phyloP scores from a whole-genome alignment of 768 basidiomycete genomes.

The Asterophora lycoperdoides region DNA sequence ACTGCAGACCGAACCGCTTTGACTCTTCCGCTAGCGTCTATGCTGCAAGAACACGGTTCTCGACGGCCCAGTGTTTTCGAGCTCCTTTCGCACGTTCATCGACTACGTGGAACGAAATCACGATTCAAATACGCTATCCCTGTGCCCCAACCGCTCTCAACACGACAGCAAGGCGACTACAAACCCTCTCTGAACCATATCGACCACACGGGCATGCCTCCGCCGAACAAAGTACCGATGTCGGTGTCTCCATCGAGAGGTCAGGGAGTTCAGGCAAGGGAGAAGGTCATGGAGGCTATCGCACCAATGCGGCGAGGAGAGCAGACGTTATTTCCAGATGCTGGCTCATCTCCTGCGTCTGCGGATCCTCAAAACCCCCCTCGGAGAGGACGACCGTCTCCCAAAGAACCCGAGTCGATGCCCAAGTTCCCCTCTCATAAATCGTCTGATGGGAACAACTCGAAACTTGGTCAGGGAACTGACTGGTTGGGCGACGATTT shows the following conservation, averaged over 20 bases:
- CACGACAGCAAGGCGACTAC: constrained; percentile 29
- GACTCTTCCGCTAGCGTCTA: constrained; percentile 55
- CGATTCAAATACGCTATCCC: constrained; percentile 65
- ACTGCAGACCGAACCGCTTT: constrained; percentile 3
- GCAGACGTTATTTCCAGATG: constrained; percentile 37
- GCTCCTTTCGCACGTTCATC: constrained; percentile 76
- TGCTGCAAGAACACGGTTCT: constrained; percentile 87
- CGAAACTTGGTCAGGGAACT: constrained; percentile 14
- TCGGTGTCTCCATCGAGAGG: constrained; percentile 31
- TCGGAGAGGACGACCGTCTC: constrained; percentile 13
- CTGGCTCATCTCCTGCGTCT: constrained; percentile 27
- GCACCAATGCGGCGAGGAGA: constrained; percentile 75
- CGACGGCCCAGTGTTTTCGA: constrained; percentile 89
- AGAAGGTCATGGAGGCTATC: constrained; percentile 76
- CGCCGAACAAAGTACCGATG: constrained; percentile 16
- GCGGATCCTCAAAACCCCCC: constrained; percentile 7
- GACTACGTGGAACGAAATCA: constrained; percentile 83
- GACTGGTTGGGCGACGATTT: constrained; percentile 37
- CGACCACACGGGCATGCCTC: constrained; percentile 27
- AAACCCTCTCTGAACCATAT: constrained; percentile 26
- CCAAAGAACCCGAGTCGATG: constrained; percentile 9
- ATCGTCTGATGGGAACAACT: constrained; percentile 3
- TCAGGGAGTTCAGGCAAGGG: constrained; percentile 64
- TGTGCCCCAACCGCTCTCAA: constrained; percentile 42
- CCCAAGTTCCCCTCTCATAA: constrained; percentile 1